Conservation (phyloP, 139 green algal genomes). For the Pycnococcus provasolii region DNA sequence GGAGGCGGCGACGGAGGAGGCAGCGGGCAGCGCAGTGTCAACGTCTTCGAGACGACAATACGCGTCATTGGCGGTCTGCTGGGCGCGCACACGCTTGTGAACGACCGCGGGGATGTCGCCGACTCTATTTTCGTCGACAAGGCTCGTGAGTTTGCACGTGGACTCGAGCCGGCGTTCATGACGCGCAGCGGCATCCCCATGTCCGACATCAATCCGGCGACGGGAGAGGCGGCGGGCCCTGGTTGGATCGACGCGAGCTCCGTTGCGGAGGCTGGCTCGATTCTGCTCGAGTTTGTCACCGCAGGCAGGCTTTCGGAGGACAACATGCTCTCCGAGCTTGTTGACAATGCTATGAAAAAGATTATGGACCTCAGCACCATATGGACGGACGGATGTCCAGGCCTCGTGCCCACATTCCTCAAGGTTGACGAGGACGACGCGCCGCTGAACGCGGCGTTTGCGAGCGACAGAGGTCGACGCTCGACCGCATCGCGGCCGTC, state of each 20-base stretch:
- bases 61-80: conserved; percentile 45
- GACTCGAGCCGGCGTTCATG: conserved; percentile 55
- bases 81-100: conserved; percentile 42
- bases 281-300: too few species aligned
- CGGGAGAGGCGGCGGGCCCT: conserved; percentile 25
- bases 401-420: too few species aligned
- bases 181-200: conserved; percentile 50
- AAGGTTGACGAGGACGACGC: too few species aligned
- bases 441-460: too few species aligned
- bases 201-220: conserved; percentile 41
- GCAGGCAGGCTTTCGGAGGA: conserved; percentile 11
- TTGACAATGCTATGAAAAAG: conserved; percentile 11
- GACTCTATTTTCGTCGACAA: conserved; percentile 35
- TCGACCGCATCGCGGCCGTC: too few species aligned
- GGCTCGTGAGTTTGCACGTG: conserved; percentile 34
- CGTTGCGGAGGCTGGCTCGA: too few species aligned
- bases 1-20: too few species aligned
- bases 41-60: conserved; percentile 49
- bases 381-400: too few species aligned
- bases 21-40: too few species aligned
- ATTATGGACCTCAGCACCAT: too few species aligned
- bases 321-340: conserved; percentile 40
- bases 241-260: conserved; percentile 27
- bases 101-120: conserved; percentile 4
- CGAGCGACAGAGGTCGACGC: too few species aligned